Base-by-base conservation (phyloP, 768 basidiomycete species). In the Atractiella rhizophila region DNA sequence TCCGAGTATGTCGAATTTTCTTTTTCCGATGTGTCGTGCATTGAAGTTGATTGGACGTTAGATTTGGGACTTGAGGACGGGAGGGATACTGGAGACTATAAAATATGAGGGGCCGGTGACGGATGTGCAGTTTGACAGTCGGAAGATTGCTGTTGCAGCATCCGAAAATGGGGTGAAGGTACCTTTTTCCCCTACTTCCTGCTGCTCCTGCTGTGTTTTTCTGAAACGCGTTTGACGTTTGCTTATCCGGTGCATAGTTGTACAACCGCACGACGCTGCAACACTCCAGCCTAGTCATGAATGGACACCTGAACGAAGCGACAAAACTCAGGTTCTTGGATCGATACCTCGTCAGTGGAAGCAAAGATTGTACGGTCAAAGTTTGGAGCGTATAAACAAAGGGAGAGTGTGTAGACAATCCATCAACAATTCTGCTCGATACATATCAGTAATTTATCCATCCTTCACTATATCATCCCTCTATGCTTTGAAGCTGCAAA, bases 1-100 rank as follows among this genome's bases (percentile, higher is more conserved):
- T 98, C 40, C 67, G 81, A 55, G 81, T 86, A 54, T n/a, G n/a
- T n/a, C n/a, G n/a, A n/a, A n/a, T n/a, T n/a, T n/a, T n/a, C n/a
- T n/a, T n/a, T n/a, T n/a, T n/a, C n/a, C n/a, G n/a, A n/a, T n/a
- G n/a, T n/a, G n/a, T n/a, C n/a, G n/a, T n/a, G n/a, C n/a, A n/a
- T n/a, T n/a, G n/a, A n/a, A n/a, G n/a, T n/a, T n/a, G n/a, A n/a
- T n/a, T n/a, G n/a, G n/a, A n/a, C n/a, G n/a, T n/a, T n/a, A n/a
- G n/a, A n/a, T n/a, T n/a, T 96, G 91, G 91, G 91, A 98, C 54
- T 69, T 98, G 23, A 73, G 91, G 13, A 81, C 73, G 10, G 88
- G 91, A 9, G 68, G 73, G 20, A 73, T 76, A 28, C 71, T 76
- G 40, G 88, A 98, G 52, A 79, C 80, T 5, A 70, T 96, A 50